Percentiles rank a stretch among this genome's conserved stretches.
phyloP scores from a whole-genome alignment of 2,329 filamentous ascomycete species.

The Colletotrichum magnum region DNA sequence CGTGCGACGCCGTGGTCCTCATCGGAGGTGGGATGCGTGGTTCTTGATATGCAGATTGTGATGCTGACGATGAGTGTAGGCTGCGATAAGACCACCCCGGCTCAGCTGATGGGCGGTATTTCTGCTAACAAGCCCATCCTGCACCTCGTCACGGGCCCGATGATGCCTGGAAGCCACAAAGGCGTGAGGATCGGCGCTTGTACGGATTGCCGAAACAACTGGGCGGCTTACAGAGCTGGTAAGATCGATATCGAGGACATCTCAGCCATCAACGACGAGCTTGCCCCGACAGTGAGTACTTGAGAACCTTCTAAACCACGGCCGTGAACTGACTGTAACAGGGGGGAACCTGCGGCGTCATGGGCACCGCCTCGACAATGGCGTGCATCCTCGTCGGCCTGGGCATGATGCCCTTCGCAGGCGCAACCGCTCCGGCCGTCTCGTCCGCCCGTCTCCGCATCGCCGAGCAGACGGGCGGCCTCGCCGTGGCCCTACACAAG shows the following conservation, averaged over 20 bases:
- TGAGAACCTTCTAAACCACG: not conserved
- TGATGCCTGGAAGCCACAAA: constrained; percentile 79
- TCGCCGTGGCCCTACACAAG: constrained; percentile 77
- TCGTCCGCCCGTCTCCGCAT: constrained; percentile 85
- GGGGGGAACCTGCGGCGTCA: constrained; percentile 87
- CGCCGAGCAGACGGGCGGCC: constrained; percentile 79
- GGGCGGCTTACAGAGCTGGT: constrained; percentile 77
- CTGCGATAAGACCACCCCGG: constrained; percentile 82
- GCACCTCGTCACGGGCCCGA: constrained; percentile 79
- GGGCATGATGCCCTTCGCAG: constrained; percentile 83
- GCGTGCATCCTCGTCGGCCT: constrained; percentile 86
- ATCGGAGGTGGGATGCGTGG: constrained; percentile 69
- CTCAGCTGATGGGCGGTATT: constrained; percentile 82
- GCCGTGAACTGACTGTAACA: constrained; percentile 39
- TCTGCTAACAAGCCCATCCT: constrained; percentile 81
- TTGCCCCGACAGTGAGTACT: constrained; percentile 74
- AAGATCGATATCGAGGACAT: constrained; percentile 81
- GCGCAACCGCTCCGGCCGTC: constrained; percentile 83
- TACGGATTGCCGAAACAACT: constrained; percentile 81
- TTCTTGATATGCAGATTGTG: not conserved
- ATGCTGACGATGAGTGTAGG: constrained; percentile 55
- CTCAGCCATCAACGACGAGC: constrained; percentile 77
- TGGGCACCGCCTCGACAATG: constrained; percentile 95
- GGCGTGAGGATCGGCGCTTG: constrained; percentile 79
- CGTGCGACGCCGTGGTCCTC: constrained; percentile 76